Evolutionary conservation across 768 basidiomycete genomes (phyloP), one percentile per base, ranked within the genome.

Genomic region (Lactarius indigo): DNA sequence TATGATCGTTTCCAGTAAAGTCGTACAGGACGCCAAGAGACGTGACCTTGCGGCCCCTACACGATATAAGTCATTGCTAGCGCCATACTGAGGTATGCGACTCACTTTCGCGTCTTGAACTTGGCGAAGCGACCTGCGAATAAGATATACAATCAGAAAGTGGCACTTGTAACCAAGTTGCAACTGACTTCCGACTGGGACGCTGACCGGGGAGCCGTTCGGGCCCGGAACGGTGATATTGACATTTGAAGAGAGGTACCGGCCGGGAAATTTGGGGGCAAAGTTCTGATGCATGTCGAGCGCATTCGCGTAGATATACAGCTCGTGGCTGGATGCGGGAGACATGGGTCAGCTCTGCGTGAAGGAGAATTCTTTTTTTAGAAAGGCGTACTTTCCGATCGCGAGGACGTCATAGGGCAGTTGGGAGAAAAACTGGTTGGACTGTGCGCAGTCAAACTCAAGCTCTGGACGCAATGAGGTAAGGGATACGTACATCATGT

Each of bases 201-300:
- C 76, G 57, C 75, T 81, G 66, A 76, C 74, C 1, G 65, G 67
- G 30, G 77, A 66, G 18, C 78, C 80, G 17, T 75, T 63, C 47
- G 77, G 71, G 71, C 84, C 81, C 18, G 80, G 68, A 12, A 90
- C 73, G 2, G 92, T 94, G 73, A 96, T 91, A 77, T 96, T 91
- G 63, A 86, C 90, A 72, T 96, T 96, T 2, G 88, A 91, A 1
- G 92, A 87, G 57, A 97, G 78, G 75, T 94, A 95, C 55, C 87
- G 82, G 7, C 90, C 92, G 9, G 84, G 80, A 75, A 87, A 82
- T 56, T 84, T 77, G 3, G 86, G 87, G 3, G 78, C 86, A 71
- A 93, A 90, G 73, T 89, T 89, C 61, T 80, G 76, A 74, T 89
- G 79, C 89, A 90, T 88, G 74, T 91, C 89, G 31, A 85, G 80